Conservation (phyloP, 352 stramenopile species). For the Globisporangium spinosum region DNA sequence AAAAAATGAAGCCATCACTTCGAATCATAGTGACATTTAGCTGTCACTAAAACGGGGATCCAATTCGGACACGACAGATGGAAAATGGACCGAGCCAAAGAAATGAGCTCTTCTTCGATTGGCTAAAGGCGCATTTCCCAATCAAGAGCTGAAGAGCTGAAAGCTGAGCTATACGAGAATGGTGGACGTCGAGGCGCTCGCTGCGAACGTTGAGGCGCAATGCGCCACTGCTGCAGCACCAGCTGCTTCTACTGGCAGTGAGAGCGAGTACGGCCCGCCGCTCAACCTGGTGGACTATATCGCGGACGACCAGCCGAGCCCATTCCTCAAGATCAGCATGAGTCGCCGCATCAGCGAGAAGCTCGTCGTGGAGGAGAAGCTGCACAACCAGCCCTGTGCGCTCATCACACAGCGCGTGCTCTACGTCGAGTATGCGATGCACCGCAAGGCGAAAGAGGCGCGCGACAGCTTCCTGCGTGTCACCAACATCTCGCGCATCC, state of each 20-base stretch:
- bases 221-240: not conserved
- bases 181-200: conserved; percentile 8
- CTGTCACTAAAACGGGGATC: not conserved
- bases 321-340: conserved; percentile 67
- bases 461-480: conserved; percentile 58
- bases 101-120: conserved; percentile 3
- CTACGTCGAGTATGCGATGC: conserved; percentile 73
- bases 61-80: too few relatives aligned
- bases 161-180: not conserved
- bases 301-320: conserved; percentile 42
- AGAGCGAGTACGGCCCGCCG: not conserved
- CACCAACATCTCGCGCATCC: conserved; percentile 48
- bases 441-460: conserved; percentile 60
- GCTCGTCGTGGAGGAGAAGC: conserved; percentile 38
- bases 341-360: conserved; percentile 60
- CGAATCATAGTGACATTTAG: not conserved
- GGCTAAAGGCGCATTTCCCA: not conserved
- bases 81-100: not conserved
- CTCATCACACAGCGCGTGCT: conserved; percentile 53
- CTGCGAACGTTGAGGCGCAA: conserved; percentile 4
- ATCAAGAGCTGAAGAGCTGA: conserved; percentile 7
- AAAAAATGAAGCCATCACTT: not conserved
- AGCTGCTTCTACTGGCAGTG: not conserved
- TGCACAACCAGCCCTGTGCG: conserved; percentile 61
- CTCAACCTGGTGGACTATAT: conserved; percentile 45